Evolutionary conservation across 805 yeast genomes (phyloP).

Genomic region (Yarrowia divulgata): DNA sequence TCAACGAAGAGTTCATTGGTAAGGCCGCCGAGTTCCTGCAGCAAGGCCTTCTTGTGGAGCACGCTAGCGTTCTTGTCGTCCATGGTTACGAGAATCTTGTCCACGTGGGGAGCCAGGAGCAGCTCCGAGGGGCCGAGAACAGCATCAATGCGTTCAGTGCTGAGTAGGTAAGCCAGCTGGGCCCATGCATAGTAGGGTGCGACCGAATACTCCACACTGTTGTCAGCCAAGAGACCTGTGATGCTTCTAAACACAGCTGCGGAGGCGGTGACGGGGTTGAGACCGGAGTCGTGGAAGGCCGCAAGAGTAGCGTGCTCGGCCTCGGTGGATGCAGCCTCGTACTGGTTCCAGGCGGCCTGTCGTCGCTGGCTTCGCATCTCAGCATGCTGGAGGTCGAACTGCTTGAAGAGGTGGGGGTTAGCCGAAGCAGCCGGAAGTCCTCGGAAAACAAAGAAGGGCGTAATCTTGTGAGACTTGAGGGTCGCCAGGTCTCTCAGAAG

Average conservation of each 20-base stretch:
- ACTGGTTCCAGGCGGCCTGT: conserved; percentile 53
- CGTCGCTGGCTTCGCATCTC: conserved; percentile 42
- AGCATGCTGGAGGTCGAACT: conserved; percentile 39
- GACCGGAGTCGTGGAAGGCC: conserved; percentile 46
- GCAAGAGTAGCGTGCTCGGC: conserved; percentile 43
- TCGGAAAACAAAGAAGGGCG: conserved; percentile 80
- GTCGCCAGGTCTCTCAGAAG: conserved; percentile 66
- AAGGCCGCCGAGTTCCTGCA: conserved; percentile 62
- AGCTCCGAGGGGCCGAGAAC: conserved; percentile 87
- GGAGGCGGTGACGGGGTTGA: conserved; percentile 38
- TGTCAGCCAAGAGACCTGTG: conserved; percentile 62
- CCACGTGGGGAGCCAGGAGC: conserved; percentile 64
- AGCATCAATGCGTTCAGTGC: conserved; percentile 66
- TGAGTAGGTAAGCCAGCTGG: conserved; percentile 75
- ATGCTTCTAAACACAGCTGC: conserved; percentile 54
- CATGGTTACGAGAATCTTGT: conserved; percentile 74
- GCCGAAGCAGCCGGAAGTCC: conserved; percentile 62
- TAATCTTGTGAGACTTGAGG: conserved; percentile 66
- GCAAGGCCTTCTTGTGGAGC: conserved; percentile 63
- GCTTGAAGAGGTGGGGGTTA: conserved; percentile 44
- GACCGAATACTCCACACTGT: conserved; percentile 68
- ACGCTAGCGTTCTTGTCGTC: conserved; percentile 73
- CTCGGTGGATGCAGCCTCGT: conserved; percentile 51
- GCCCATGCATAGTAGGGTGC: conserved; percentile 85
- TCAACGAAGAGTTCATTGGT: conserved; percentile 75